phyloP scores from a whole-genome alignment of 177 flowering plant species.

The Vitis hybrid region DNA sequence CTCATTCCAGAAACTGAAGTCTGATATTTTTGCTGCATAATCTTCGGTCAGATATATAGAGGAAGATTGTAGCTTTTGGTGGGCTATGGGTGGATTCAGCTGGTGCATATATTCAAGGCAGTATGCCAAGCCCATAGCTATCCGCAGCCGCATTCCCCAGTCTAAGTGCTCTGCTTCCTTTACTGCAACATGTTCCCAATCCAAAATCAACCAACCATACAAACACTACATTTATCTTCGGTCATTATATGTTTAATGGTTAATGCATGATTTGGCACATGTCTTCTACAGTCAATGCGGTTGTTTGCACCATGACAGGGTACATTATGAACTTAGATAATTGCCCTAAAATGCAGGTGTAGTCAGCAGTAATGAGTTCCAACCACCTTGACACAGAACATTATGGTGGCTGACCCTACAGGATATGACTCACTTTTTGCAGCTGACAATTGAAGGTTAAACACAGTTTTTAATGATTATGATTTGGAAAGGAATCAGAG shows the following conservation, averaged over 20 bases:
- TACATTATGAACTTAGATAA: background rate
- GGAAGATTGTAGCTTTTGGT: conserved; percentile 49
- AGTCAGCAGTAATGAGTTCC: conserved; percentile 1
- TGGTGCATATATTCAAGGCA: conserved; percentile 83
- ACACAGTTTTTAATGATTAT: too few species aligned
- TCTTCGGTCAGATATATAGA: conserved; percentile 73
- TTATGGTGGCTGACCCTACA: background rate
- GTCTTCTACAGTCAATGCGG: background rate
- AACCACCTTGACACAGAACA: background rate
- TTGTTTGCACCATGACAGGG: background rate
- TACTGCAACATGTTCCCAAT: conserved; percentile 39
- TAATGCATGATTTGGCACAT: background rate
- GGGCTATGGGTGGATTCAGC: conserved; percentile 54
- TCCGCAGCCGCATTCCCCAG: conserved; percentile 65
- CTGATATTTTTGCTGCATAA: conserved; percentile 79
- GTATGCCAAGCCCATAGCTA: conserved; percentile 78
- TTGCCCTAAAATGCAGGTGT: background rate
- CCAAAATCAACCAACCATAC: background rate
- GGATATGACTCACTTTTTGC: too few species aligned
- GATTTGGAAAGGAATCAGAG: too few species aligned
- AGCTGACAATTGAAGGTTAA: too few species aligned
- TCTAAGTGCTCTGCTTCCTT: conserved; percentile 81
- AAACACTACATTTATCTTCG: background rate
- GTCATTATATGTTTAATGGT: background rate
- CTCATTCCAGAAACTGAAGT: conserved; percentile 52